phyloP scores from a whole-genome alignment of 2,329 filamentous ascomycete species.

The Plectosphaerella sp. region DNA sequence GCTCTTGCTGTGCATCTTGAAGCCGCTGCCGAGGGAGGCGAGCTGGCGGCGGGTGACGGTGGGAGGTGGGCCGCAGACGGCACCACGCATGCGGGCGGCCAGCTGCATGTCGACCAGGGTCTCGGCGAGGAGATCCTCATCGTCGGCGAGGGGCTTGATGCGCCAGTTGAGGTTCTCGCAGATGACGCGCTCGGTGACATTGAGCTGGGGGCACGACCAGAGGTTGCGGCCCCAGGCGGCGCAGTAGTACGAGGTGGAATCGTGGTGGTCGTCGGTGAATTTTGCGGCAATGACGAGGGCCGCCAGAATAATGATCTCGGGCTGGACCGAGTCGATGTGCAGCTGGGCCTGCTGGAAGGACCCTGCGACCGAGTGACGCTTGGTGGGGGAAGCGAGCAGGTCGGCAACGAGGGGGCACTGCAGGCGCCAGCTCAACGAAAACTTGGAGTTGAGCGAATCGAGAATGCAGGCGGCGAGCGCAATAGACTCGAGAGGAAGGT shows the following conservation, averaged over 20 bases:
- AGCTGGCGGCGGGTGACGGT: slow-evolving; percentile 6
- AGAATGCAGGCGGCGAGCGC: slow-evolving; percentile 64
- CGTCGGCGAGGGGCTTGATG: slow-evolving; percentile 56
- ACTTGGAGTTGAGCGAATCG: slow-evolving; percentile 59
- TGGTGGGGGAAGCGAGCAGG: slow-evolving; percentile 20
- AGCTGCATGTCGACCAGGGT: slow-evolving; percentile 62
- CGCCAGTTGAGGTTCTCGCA: slow-evolving; percentile 62
- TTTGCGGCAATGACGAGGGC: slow-evolving; percentile 62
- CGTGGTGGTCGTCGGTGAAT: slow-evolving; percentile 57
- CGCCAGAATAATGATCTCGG: slow-evolving; percentile 59
- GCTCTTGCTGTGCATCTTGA: slow-evolving; percentile 21
- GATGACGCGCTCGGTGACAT: slow-evolving; percentile 58
- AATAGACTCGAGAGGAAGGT: slow-evolving; percentile 56
- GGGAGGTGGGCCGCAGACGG: slow-evolving; percentile 14
- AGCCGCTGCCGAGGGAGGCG: background rate
- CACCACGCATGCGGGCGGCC: slow-evolving; percentile 34
- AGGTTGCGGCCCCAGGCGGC: slow-evolving; percentile 46
- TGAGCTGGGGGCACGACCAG: slow-evolving; percentile 60
- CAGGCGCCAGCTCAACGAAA: slow-evolving; percentile 58
- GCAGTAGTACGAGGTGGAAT: slow-evolving; percentile 48
- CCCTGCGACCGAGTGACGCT: slow-evolving; percentile 45
- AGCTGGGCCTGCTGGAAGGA: slow-evolving; percentile 30
- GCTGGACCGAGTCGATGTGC: slow-evolving; percentile 57
- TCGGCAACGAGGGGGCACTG: slow-evolving; percentile 44
- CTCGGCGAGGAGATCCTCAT: slow-evolving; percentile 51